phyloP scores from a whole-genome alignment of 805 yeast species.

The Metschnikowia lochheadii region DNA sequence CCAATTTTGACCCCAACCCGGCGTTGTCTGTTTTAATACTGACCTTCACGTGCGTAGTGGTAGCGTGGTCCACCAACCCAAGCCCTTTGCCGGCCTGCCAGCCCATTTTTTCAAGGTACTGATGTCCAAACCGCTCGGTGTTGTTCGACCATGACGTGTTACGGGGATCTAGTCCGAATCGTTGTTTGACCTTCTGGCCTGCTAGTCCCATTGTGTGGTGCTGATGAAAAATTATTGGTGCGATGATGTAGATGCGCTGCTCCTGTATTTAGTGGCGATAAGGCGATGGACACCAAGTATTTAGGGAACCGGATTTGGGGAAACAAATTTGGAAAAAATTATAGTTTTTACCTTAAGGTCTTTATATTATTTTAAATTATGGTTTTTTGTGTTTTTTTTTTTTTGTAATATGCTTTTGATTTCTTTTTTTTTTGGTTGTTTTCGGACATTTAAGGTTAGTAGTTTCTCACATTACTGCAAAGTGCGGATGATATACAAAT shows the following conservation, averaged over 20 bases:
- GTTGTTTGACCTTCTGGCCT: slow-evolving; percentile 72
- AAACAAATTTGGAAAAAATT: no score
- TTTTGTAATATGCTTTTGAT: no score
- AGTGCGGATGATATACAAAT: no score
- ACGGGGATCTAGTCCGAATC: slow-evolving; percentile 90
- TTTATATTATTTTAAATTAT: no score
- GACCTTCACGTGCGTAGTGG: slow-evolving; percentile 80
- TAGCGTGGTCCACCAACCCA: slow-evolving; percentile 64
- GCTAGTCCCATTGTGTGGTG: slow-evolving; percentile 65
- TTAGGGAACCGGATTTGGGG: background rate
- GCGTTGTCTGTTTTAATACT: slow-evolving; percentile 72
- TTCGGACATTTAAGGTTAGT: no score
- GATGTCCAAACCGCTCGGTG: slow-evolving; percentile 79
- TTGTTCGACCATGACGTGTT: slow-evolving; percentile 94
- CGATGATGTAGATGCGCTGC: slow-evolving; percentile 4
- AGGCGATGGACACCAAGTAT: background rate
- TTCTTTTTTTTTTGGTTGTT: no score
- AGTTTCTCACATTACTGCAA: no score
- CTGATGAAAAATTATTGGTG: slow-evolving; percentile 1
- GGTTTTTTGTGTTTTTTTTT: no score
- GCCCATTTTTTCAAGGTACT: slow-evolving; percentile 75
- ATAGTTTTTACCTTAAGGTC: no score
- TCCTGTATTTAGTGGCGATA: slow-evolving; percentile 3
- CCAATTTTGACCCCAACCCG: slow-evolving; percentile 86
- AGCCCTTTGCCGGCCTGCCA: slow-evolving; percentile 93